Evolutionary conservation across 352 stramenopile species (phyloP).

Genomic region (Phytophthora chlamydospora): DNA sequence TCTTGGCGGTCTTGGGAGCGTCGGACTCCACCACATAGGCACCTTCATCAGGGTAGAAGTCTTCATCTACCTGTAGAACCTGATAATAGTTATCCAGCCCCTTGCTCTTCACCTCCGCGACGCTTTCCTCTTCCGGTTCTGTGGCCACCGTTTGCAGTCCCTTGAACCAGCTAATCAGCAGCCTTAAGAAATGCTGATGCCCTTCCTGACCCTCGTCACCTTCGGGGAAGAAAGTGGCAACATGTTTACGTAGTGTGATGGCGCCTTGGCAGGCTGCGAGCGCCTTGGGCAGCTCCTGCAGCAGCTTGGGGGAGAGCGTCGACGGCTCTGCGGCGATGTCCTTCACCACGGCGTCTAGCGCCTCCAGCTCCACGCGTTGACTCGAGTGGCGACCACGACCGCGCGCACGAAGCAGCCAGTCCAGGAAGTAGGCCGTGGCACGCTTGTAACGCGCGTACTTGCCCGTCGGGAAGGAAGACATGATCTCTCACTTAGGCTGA

Average conservation of each 20-base stretch:
- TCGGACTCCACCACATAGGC: neutral
- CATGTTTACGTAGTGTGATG: constrained; percentile 18
- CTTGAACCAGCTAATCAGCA: constrained; percentile 7
- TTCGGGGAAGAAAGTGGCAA: constrained; percentile 9
- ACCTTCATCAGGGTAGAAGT: constrained; percentile 18
- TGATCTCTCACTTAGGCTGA: too few species aligned
- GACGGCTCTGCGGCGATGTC: constrained; percentile 8
- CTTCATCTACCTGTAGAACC: constrained; percentile 20
- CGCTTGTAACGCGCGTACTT: constrained; percentile 3
- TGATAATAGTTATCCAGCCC: constrained; percentile 29
- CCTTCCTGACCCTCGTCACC: neutral
- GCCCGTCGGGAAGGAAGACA: neutral
- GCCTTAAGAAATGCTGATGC: constrained; percentile 7
- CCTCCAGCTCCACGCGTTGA: constrained; percentile 1
- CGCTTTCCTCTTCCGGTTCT: neutral
- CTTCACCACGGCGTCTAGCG: neutral
- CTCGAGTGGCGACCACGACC: too few species aligned
- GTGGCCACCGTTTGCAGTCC: neutral
- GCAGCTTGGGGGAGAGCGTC: constrained; percentile 11
- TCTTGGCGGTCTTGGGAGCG: neutral
- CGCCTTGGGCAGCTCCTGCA: constrained; percentile 16
- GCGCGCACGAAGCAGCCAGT: neutral
- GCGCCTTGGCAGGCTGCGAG: constrained; percentile 11
- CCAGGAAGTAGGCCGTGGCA: constrained; percentile 1
- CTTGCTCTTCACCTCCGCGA: neutral